Base-by-base conservation (phyloP, 768 basidiomycete species). In the Gloeophyllum trabeum region DNA sequence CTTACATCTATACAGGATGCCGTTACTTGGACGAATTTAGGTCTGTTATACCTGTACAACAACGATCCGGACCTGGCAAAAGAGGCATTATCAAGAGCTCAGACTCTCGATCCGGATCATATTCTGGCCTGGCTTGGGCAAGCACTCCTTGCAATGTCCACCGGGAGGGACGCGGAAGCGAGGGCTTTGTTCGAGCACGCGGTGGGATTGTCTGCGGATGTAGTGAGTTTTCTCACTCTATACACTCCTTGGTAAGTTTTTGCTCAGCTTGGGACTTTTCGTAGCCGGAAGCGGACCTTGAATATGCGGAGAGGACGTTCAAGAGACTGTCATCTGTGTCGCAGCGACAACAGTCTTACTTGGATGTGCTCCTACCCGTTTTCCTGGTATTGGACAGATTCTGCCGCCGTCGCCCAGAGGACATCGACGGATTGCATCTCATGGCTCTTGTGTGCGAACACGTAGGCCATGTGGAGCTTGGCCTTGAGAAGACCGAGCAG, bases 41-140 rank as follows among this genome's bases (percentile, higher is more conserved):
- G 93, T 2, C 63, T 97, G 24, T 65, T 99, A 30, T 98, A 89
- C 60, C 67, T 92, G 20, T 64, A 83, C 43, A 70, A 93, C 49
- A 67, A 69, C 18, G 94, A 98, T 59, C 51, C 70, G 2, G 84
- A 90, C 39, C 65, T 98, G 24, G 89, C 94, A 1, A 83, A 82
- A 49, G 80, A 92, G 53, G 81, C 87, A 1, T 77, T 99, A 50
- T 71, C 80, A 52, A 80, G 80, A 44, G 90, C 93, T 6, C 96
- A 97, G 57, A 79, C 83, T 14, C 69, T 92, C 35, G 92, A 98
- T 63, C 89, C 94, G 5, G 94, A 98, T 54, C 83, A 81, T 61
- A 71, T 83, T 1, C 54, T 79, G 18, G 81, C 91, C 5, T 99
- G 96, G 96, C 69, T 94, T 18, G 96, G 91, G 1, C 92, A 93